These are phyloP conservation scores for Peniophora sp. DNA, from an alignment of 1,284 basidiomycete genomes.

Conservation along the genomic window DNA sequence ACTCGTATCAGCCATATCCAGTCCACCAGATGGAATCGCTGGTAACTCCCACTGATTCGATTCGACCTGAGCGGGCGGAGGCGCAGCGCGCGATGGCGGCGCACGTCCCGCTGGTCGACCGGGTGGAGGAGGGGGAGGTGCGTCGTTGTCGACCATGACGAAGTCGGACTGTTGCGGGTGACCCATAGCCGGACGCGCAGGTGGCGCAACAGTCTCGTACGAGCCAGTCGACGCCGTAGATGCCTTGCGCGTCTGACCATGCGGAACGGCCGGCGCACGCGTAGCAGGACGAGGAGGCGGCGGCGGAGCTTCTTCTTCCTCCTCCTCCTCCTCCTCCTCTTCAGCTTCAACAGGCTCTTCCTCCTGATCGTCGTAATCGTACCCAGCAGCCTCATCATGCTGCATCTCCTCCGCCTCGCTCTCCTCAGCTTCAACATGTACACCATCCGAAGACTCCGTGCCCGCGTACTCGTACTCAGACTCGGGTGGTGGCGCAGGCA, in stretches of 20 bases:
- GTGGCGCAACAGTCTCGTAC: constrained; percentile 9
- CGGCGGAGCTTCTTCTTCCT: constrained; percentile 38
- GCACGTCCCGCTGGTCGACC: constrained; percentile 30
- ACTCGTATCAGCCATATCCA: constrained; percentile 23
- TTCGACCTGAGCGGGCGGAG: constrained; percentile 23
- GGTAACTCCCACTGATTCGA: constrained; percentile 21
- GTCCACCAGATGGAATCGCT: constrained; percentile 16
- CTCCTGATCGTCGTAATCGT: constrained; percentile 17
- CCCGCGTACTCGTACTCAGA: constrained; percentile 37
- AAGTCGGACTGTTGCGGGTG: constrained; percentile 14
- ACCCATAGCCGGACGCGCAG: constrained; percentile 9
- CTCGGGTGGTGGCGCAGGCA: constrained; percentile 13
- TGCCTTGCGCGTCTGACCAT: constrained; percentile 1
- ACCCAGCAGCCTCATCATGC: constrained; percentile 34
- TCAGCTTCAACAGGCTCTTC: constrained; percentile 15
- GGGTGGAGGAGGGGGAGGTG: constrained; percentile 31
- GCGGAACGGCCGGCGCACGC: background rate
- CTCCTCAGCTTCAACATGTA: constrained; percentile 56
- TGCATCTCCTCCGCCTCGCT: constrained; percentile 60
- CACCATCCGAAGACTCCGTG: constrained; percentile 45
- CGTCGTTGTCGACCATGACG: constrained; percentile 20
- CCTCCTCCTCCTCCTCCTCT: constrained; percentile 36
- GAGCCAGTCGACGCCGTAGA: constrained; percentile 6
- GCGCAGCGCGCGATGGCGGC: constrained; percentile 20
- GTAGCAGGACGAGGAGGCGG: constrained; percentile 24